phyloP scores from a whole-genome alignment of 768 basidiomycete species.

The Lactarius akahatsu region DNA sequence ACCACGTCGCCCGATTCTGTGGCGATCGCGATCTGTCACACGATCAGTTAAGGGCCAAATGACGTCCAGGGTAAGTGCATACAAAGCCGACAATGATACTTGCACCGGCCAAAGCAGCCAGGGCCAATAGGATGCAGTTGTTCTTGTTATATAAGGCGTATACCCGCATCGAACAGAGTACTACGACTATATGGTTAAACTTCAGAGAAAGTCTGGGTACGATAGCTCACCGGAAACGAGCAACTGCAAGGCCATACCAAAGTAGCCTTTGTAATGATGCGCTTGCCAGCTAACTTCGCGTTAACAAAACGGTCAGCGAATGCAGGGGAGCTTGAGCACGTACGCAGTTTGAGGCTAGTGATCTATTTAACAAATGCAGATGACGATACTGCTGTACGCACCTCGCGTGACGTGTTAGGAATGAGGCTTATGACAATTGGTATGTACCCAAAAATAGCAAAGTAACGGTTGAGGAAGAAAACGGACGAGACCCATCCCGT shows the following conservation, averaged over 20 bases:
- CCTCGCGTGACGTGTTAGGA: not conserved
- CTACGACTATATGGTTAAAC: not conserved
- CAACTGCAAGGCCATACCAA: not conserved
- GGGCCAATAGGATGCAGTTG: not conserved
- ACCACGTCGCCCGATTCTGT: not conserved
- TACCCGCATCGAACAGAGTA: constrained; percentile 7
- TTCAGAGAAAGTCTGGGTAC: not conserved
- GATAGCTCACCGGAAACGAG: constrained; percentile 5
- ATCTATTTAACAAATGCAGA: not conserved
- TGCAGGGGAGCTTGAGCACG: not conserved
- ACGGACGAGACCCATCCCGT: constrained; percentile 13
- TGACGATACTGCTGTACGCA: not conserved
- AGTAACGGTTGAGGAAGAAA: constrained; percentile 31
- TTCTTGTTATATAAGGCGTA: constrained; percentile 14
- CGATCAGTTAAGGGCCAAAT: not conserved
- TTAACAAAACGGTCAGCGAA: not conserved
- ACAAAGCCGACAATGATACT: not conserved
- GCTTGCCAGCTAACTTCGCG: not conserved
- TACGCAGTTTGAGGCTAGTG: not conserved
- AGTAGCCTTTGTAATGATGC: not conserved
- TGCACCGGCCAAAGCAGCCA: not conserved
- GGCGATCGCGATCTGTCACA: not conserved
- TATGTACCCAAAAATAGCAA: constrained; percentile 25
- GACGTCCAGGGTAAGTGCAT: not conserved
- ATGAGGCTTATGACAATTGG: constrained; percentile 13